Percentiles rank a stretch among this genome's conserved stretches.
Conservation (phyloP, 2,329 filamentous ascomycete genomes). For the Aspergillus eucalypticola region DNA sequence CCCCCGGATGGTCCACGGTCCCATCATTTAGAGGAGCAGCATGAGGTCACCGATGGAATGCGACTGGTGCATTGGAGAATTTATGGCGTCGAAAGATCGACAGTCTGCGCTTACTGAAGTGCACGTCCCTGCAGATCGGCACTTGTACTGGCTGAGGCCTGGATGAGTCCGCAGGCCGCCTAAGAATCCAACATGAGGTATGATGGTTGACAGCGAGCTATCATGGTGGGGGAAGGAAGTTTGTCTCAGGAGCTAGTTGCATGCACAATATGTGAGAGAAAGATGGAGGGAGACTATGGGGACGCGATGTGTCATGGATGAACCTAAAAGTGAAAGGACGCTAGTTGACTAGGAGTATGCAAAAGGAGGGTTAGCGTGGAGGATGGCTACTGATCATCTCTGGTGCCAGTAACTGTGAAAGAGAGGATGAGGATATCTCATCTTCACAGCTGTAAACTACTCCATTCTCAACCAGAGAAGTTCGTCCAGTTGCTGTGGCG, state of each 20-base stretch:
- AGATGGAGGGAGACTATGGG: neutral
- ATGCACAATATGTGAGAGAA: neutral
- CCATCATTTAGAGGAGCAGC: conserved; percentile 10
- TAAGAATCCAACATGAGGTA: neutral
- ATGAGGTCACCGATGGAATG: conserved; percentile 23
- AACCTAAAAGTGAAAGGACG: neutral
- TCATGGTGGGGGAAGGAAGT: neutral
- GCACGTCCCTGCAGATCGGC: conserved; percentile 18
- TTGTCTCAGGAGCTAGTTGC: neutral
- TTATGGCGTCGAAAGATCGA: conserved; percentile 11
- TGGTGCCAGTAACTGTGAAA: neutral
- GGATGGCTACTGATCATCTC: neutral
- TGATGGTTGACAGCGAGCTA: neutral
- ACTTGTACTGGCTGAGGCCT: neutral
- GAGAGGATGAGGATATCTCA: neutral
- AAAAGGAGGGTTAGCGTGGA: neutral
- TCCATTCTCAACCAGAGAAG: too few species aligned
- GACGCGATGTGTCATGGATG: conserved; percentile 2
- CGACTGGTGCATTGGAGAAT: conserved; percentile 10
- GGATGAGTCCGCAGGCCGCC: neutral
- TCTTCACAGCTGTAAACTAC: neutral
- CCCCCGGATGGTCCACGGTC: conserved; percentile 14
- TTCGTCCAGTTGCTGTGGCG: too few species aligned
- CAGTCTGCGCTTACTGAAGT: conserved; percentile 1
- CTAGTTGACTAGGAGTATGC: neutral